Conservation (phyloP, 2,329 filamentous ascomycete genomes). For the Ophiostoma montium region DNA sequence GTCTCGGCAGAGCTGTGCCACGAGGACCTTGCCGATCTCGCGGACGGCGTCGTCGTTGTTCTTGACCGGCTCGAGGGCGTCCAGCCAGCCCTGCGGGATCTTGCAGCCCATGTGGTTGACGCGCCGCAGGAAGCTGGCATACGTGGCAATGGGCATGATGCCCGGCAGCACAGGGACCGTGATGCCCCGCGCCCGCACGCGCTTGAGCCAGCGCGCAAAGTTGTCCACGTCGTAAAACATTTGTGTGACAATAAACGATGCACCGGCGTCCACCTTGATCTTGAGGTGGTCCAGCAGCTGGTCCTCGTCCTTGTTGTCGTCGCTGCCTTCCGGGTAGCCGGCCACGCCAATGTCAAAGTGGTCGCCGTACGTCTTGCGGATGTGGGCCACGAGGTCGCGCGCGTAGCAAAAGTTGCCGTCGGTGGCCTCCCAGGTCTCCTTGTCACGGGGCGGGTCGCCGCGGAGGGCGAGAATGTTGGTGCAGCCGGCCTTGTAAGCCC, state of each 20-base stretch:
- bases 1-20: slow-evolving; percentile 80
- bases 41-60: slow-evolving; percentile 90
- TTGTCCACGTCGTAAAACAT: slow-evolving; percentile 99
- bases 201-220: slow-evolving; percentile 80
- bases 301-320: slow-evolving; percentile 82
- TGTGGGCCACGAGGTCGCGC: slow-evolving; percentile 68
- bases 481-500: slow-evolving; percentile 88
- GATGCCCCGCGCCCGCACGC: slow-evolving; percentile 75
- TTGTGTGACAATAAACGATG: slow-evolving; percentile 89
- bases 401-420: slow-evolving; percentile 86
- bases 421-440: slow-evolving; percentile 83
- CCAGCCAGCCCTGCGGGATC: slow-evolving; percentile 68
- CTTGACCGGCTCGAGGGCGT: slow-evolving; percentile 79
- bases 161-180: slow-evolving; percentile 57
- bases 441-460: slow-evolving; percentile 84
- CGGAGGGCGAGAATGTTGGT: slow-evolving; percentile 92
- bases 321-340: slow-evolving; percentile 88
- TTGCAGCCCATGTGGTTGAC: slow-evolving; percentile 83
- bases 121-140: slow-evolving; percentile 79
- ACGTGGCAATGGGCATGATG: slow-evolving; percentile 93
- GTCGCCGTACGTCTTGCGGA: slow-evolving; percentile 62
- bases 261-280: slow-evolving; percentile 91
- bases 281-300: slow-evolving; percentile 81
- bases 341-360: slow-evolving; percentile 97
- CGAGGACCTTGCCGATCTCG: slow-evolving; percentile 73